Base-by-base conservation (phyloP, 148 eudicot genomes). In the Silene latifolia region DNA sequence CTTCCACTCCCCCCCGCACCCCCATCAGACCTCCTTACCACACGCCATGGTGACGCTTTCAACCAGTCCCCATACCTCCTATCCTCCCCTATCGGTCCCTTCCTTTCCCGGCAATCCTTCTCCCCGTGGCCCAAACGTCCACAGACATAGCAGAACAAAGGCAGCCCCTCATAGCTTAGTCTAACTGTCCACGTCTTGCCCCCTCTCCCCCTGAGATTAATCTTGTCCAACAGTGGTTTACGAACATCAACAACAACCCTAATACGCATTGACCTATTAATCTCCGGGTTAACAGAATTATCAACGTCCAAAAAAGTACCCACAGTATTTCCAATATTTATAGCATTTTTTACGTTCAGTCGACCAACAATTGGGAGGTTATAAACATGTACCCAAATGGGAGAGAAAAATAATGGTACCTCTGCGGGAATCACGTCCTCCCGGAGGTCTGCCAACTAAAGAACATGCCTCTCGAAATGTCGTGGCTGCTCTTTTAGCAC, bases 181-280 rank as follows among this genome's bases (percentile, higher is more conserved):
- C n/a, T 3, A 0, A 0, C 0, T 3, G 12, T 18, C 18, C n/a
- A 0, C 15, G 1, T 3, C 4, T 12, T 0, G 4, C 12, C 12
- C 12, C 58, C 58, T 0, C 10, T 12, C n/a, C 4, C 4, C 15
- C 58, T 4, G 3, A 46, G 1, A 46, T 1, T 54, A 11, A 54
- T 17, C 0, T 5, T 0, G 10, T 54, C 10, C 0, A 1, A 0
- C n/a, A 54, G 11, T 0, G 58, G 9, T 4, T 54, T 54, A 17
- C 58, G 58, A 1, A 54, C 58, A 54, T 54, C 58, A 0, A 54
- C 0, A 11, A 54, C 4, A 12, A 54, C n/a, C 4, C 18, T 0
- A 8, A 54, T 6, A 4, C 58, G 5, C 58, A 54, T 54, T 0
- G 58, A 54, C 17, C 58, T 11, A 14, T 54, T 54, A 54, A 54